Evolutionary conservation across 805 yeast genomes (phyloP).

Genomic region (Zygoascus tannicola): DNA sequence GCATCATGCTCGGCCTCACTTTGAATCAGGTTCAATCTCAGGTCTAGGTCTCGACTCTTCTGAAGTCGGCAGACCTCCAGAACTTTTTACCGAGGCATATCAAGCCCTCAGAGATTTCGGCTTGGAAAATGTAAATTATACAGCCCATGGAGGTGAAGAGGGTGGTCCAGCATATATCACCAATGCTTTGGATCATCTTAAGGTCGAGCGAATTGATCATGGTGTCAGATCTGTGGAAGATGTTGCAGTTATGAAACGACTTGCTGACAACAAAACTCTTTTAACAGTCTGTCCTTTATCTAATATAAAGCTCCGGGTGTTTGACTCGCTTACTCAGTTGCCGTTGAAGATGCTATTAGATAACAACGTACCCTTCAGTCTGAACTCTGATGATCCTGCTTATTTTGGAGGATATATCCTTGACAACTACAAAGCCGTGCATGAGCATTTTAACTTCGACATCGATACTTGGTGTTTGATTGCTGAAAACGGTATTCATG

Average conservation of each 20-base stretch:
- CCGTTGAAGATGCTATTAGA: conserved; percentile 58
- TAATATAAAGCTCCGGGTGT: conserved; percentile 67
- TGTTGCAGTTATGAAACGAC: conserved; percentile 42
- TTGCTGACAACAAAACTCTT: conserved; percentile 48
- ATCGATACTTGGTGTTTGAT: conserved; percentile 52
- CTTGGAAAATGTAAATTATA: conserved; percentile 45
- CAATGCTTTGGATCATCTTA: conserved; percentile 47
- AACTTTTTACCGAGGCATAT: conserved; percentile 57
- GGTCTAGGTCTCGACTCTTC: conserved; percentile 80
- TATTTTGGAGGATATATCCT: conserved; percentile 79
- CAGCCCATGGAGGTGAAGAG: conserved; percentile 89
- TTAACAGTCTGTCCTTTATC: conserved; percentile 72
- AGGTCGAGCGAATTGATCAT: conserved; percentile 69
- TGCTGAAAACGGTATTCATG: conserved; percentile 56
- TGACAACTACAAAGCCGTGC: conserved; percentile 63
- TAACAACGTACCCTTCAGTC: conserved; percentile 56
- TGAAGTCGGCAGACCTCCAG: conserved; percentile 72
- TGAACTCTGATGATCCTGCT: conserved; percentile 75
- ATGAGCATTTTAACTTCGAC: conserved; percentile 54
- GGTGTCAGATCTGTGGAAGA: conserved; percentile 60
- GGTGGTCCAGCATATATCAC: conserved; percentile 65
- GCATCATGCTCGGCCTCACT: conserved; percentile 42
- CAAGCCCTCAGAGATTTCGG: conserved; percentile 36
- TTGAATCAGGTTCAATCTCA: conserved; percentile 48
- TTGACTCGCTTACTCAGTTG: conserved; percentile 53